Base-by-base conservation (phyloP, 192 early-diverging fungal species). In the Umbelopsis vinacea region DNA sequence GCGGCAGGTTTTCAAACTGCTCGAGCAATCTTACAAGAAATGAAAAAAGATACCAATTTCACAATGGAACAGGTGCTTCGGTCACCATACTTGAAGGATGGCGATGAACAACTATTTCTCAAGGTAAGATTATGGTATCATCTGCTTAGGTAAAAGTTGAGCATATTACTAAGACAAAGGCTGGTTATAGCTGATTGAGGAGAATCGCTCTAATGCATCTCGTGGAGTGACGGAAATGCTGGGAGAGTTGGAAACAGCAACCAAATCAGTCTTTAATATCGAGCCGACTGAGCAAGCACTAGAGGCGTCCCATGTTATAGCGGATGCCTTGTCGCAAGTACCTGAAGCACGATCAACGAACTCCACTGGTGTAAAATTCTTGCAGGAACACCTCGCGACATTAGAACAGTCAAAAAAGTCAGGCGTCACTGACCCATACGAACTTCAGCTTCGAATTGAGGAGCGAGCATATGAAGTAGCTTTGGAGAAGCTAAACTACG, bases 391-490 rank as follows among this genome's bases (percentile, higher is more conserved):
- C 17, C 85, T 96, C n/a, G 73, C 81, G 45, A 85, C 90, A 0
- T 76, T 90, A 4, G 70, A 79, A 21, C 70, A 84, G 46, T 53
- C 68, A 15, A 54, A 74, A 11, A 69, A 72, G 23, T 38, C 48
- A 1, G 6, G 69, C 0, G 66, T 87, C 17, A 82, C 89, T 40
- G 76, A 85, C 43, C 81, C 83, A 29, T 93, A 87, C 77, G 89
- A 93, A 19, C 84, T 89, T 66, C 95, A 98, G 76, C 60, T 90
- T 15, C 88, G 88, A 68, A 77, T 98, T 0, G 95, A 98, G 79
- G 89, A 92, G 66, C 89, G 91, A 26, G 88, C 95, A 0, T 89
- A 92, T 52, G 87, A 90, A 35, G 86, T 90, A 0, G 94, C 94
- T 8, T 74, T 92, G 7, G 90, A 91, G 46, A 86, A 86, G 46